Conservation (phyloP, 768 basidiomycete species). For the Cystobasidium onofrii region DNA sequence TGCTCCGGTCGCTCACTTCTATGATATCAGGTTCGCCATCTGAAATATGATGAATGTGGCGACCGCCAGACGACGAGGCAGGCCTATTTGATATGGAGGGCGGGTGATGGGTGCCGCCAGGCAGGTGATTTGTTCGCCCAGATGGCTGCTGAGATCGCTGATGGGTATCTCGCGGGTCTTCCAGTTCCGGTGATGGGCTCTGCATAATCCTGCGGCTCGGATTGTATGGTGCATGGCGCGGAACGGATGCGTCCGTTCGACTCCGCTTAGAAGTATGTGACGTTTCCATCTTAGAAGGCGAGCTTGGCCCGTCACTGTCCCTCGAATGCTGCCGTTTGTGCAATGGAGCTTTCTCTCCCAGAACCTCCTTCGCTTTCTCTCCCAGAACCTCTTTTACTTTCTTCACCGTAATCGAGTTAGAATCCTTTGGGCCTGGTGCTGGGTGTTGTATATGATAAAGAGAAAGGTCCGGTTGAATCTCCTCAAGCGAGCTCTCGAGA, state of each 20-base stretch:
- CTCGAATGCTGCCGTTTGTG: background rate
- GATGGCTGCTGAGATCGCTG: too few relatives aligned
- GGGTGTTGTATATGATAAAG: background rate
- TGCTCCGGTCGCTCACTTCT: background rate
- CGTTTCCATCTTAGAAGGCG: background rate
- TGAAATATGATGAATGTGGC: background rate
- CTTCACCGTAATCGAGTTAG: too few relatives aligned
- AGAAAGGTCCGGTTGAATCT: background rate
- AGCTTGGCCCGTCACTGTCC: background rate
- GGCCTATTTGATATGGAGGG: too few relatives aligned
- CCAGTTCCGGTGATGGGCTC: background rate
- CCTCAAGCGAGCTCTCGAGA: background rate
- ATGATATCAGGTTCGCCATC: background rate
- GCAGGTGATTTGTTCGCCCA: too few relatives aligned
- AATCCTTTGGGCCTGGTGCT: background rate
- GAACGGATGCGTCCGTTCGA: background rate
- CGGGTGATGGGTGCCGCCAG: too few relatives aligned
- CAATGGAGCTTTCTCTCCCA: background rate
- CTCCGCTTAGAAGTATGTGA: background rate
- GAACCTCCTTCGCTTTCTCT: background rate
- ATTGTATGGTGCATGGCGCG: background rate
- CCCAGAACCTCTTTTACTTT: background rate
- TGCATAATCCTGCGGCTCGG: background rate
- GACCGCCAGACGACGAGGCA: too few relatives aligned
- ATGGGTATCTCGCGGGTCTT: too few relatives aligned